phyloP scores from a whole-genome alignment of 306 rosid genomes.

The Castanea sativa region DNA sequence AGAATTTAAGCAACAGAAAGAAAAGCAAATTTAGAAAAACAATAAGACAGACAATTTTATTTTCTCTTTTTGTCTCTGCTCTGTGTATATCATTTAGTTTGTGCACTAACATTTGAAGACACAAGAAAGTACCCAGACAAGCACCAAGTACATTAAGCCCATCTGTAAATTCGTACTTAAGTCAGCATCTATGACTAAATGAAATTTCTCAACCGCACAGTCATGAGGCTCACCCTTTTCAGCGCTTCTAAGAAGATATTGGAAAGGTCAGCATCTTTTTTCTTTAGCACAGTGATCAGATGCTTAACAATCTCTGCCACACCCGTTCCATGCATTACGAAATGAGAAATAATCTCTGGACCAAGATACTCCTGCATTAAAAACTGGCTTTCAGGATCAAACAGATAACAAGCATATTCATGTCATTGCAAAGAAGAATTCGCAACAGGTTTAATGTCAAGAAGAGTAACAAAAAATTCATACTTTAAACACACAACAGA shows the following conservation, averaged over 20 bases:
- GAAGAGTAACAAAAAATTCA: background rate
- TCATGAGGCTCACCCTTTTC: slow-evolving; percentile 58
- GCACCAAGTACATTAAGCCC: slow-evolving; percentile 5
- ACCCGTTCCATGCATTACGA: slow-evolving; percentile 73
- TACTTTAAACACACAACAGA: background rate
- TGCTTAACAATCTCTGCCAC: slow-evolving; percentile 72
- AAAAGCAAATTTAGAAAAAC: background rate
- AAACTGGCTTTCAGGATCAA: slow-evolving; percentile 17
- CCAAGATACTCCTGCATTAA: slow-evolving; percentile 80
- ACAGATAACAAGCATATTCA: background rate
- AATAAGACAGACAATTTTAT: background rate
- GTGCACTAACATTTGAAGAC: background rate
- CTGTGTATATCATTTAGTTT: background rate
- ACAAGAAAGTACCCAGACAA: background rate
- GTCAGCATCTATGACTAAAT: background rate
- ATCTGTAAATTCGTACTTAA: background rate
- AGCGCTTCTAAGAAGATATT: slow-evolving; percentile 72
- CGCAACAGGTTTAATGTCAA: background rate
- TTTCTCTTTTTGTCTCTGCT: background rate
- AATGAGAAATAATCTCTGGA: slow-evolving; percentile 80
- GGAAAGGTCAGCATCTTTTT: slow-evolving; percentile 55
- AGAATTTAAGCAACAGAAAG: background rate
- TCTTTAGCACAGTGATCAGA: slow-evolving; percentile 68
- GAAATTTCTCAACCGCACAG: background rate
- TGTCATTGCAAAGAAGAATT: background rate